Evolutionary conservation across 2,329 filamentous ascomycete genomes (phyloP).

Genomic region (Amylocarpus encephaloides): DNA sequence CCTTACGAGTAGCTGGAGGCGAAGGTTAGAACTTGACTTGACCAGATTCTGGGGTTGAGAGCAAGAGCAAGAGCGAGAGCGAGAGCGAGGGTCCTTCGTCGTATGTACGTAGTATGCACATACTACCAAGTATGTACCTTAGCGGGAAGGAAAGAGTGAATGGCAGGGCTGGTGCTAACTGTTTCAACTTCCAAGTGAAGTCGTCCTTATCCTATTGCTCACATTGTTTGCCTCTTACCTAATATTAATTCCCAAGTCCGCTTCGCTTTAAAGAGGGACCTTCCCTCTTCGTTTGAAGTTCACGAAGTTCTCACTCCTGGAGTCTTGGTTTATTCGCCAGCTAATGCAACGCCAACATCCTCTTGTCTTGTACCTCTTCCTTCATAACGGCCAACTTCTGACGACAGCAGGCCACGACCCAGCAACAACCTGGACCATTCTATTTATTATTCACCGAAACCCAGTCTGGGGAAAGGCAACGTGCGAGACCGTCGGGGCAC

Average conservation of each 20-base stretch:
- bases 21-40: not conserved
- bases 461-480: slow-evolving; percentile 4
- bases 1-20: not conserved
- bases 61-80: not conserved
- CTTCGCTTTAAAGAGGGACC: not conserved
- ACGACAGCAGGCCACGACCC: not conserved
- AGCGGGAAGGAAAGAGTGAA: not conserved
- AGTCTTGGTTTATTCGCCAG: too few relatives aligned
- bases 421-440: not conserved
- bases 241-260: not conserved
- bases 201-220: not conserved
- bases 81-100: not conserved
- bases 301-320: not conserved
- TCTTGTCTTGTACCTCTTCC: not conserved
- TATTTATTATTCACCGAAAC: slow-evolving; percentile 3
- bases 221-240: slow-evolving; percentile 1
- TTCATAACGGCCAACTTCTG: not conserved
- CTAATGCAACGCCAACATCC: not conserved
- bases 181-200: not conserved
- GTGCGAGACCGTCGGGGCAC: not conserved
- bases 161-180: not conserved
- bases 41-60: not conserved
- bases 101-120: too few relatives aligned
- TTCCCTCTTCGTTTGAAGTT: not conserved
- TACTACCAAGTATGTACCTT: not conserved